Percentiles rank a stretch among this genome's conserved stretches.
Conservation (phyloP, 75 land plant species). For the Selaginella moellendorffii region DNA sequence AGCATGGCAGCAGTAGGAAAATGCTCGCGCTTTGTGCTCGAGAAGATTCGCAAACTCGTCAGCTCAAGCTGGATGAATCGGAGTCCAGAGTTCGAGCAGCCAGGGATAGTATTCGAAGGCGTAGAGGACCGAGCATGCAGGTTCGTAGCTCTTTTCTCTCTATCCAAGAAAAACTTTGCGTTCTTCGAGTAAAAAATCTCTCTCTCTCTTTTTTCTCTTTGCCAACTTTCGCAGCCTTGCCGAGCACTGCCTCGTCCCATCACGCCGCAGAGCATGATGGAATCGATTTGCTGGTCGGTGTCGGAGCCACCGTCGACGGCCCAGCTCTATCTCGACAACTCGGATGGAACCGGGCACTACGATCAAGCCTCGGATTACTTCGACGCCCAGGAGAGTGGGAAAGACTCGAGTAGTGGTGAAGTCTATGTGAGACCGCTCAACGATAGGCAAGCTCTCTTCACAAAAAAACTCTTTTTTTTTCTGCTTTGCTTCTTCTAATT, state of each 20-base stretch:
- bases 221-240: constrained; percentile 55
- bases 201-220: no score
- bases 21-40: not conserved
- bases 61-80: no score
- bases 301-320: constrained; percentile 70
- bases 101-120: constrained; percentile 45
- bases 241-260: constrained; percentile 54
- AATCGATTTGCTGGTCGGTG: constrained; percentile 74
- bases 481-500: no score
- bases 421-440: constrained; percentile 41
- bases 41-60: not conserved
- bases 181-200: no score
- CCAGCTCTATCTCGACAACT: constrained; percentile 48
- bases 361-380: not conserved
- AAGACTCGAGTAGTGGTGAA: constrained; percentile 18
- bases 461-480: no score
- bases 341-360: constrained; percentile 13
- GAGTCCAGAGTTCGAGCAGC: constrained; percentile 35
- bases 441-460: constrained; percentile 81
- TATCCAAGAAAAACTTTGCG: no score
- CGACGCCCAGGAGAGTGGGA: constrained; percentile 9
- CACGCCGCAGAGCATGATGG: constrained; percentile 62
- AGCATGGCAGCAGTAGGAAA: no score
- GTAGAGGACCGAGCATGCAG: constrained; percentile 62
- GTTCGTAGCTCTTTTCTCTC: no score